These are phyloP conservation scores for Rhizoctonia solani DNA, from an alignment of 1,284 basidiomycete genomes.

Conservation along the genomic window DNA sequence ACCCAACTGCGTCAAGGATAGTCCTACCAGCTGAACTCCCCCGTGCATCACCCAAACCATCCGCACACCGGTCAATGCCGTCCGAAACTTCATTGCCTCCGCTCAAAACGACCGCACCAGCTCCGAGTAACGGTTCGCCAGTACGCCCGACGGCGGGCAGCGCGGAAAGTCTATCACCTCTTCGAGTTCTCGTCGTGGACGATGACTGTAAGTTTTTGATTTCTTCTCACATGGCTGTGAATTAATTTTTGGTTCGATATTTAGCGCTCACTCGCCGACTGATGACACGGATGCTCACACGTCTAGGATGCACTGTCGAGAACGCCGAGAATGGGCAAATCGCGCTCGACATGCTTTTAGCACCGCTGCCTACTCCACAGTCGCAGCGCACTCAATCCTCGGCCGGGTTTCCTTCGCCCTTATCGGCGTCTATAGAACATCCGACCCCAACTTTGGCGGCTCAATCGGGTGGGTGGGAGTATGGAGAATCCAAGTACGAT, in stretches of 20 bases:
- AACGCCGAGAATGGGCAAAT: constrained; percentile 69
- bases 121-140: neutral
- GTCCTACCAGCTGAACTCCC: neutral
- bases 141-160: neutral
- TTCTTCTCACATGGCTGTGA: neutral
- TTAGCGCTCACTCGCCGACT: constrained; percentile 69
- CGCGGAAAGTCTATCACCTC: constrained; percentile 40
- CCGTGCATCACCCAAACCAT: constrained; percentile 1
- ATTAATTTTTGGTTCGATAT: neutral
- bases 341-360: constrained; percentile 31
- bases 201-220: constrained; percentile 55
- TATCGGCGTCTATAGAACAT: neutral
- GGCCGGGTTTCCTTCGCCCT: constrained; percentile 11
- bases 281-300: constrained; percentile 80
- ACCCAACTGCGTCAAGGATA: neutral
- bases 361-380: constrained; percentile 24
- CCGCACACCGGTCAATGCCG: constrained; percentile 27
- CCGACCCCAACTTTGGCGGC: neutral
- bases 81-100: constrained; percentile 17
- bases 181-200: constrained; percentile 73
- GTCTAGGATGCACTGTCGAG: constrained; percentile 75
- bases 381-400: constrained; percentile 17
- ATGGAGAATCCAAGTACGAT: constrained; percentile 18
- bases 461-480: neutral
- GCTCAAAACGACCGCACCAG: neutral